Evolutionary conservation across 139 green algal species (phyloP), one percentile per base, ranked within the genome.

Genomic region (Micromonas pusilla): DNA sequence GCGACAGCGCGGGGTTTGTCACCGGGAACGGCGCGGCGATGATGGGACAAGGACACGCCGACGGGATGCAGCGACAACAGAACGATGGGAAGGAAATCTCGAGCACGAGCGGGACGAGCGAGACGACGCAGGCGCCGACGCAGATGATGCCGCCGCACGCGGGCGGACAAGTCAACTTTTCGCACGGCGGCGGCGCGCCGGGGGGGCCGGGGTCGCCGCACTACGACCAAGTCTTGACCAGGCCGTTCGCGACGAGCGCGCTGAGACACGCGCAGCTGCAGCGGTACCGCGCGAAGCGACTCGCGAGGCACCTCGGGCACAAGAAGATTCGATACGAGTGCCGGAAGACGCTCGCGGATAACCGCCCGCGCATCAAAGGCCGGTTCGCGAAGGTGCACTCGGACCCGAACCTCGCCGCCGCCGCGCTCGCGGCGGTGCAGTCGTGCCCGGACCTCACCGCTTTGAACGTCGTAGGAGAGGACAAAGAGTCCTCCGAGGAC

Each of bases 281-380:
- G 3, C 30, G 72, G 1, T 78, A 78, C 52, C 72, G 72, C 19
- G 72, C 53, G 1, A 70, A 70, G 54, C 32, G 72, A 23, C 31
- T 30, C 25, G n/a, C 32, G 19, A 33, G 72, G 38, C 26, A 45
- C 23, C 26, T 53, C 19, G 72, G 54, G 0, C 30, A 64, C 30
- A 52, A 78, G 20, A 84, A 79, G 32, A 76, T 89, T 26, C 65
- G 85, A 6, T 86, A 87, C 76, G 79, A 83, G 45, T 85, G 78
- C 72, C 78, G 85, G n/a, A 87, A 89, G 80, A 79, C 70, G 32
- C 80, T 85, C 31, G 85, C 85, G 1, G 80, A 86, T 68, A 37
- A 62, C 36, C 72, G 85, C 0, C 77, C 80, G 5, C 64, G 85
- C 1, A 53, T 85, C 31, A 84, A 83, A 31, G 85, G 85, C 31